Evolutionary conservation across 2,329 filamentous ascomycete genomes (phyloP).

Genomic region (Parastagonospora nodorum): DNA sequence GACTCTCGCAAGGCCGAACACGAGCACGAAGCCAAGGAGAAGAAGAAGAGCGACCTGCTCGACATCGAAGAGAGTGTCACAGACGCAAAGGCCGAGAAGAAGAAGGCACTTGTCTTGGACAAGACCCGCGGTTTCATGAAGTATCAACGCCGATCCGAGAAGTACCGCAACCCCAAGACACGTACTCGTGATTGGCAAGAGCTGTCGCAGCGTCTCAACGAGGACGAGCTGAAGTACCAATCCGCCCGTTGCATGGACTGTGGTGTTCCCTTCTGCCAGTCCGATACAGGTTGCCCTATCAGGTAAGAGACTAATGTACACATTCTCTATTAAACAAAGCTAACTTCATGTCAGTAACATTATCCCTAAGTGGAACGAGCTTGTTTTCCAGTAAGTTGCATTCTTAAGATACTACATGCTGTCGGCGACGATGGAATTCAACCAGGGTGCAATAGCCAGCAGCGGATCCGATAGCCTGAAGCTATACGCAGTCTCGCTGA

Average conservation of each 20-base stretch:
- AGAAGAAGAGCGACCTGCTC: slow-evolving; percentile 70
- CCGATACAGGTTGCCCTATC: slow-evolving; percentile 90
- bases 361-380: slow-evolving; percentile 94
- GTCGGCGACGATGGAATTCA: too few species aligned
- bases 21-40: slow-evolving; percentile 65
- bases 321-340: not conserved
- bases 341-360: slow-evolving; percentile 77
- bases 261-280: slow-evolving; percentile 97
- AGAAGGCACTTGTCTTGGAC: slow-evolving; percentile 90
- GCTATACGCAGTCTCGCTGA: too few species aligned
- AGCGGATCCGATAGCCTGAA: too few species aligned
- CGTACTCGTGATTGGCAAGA: slow-evolving; percentile 93
- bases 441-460: too few species aligned
- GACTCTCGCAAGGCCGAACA: slow-evolving; percentile 60
- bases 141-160: slow-evolving; percentile 89
- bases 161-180: slow-evolving; percentile 84
- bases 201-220: slow-evolving; percentile 81
- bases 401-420: not conserved
- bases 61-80: slow-evolving; percentile 93
- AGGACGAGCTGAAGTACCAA: slow-evolving; percentile 96
- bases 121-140: slow-evolving; percentile 99
- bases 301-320: not conserved
- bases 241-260: slow-evolving; percentile 98
- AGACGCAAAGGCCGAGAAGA: slow-evolving; percentile 84
- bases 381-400: slow-evolving; percentile 56